Base-by-base conservation (phyloP, 139 green algal species). In the Micractinium conductrix region DNA sequence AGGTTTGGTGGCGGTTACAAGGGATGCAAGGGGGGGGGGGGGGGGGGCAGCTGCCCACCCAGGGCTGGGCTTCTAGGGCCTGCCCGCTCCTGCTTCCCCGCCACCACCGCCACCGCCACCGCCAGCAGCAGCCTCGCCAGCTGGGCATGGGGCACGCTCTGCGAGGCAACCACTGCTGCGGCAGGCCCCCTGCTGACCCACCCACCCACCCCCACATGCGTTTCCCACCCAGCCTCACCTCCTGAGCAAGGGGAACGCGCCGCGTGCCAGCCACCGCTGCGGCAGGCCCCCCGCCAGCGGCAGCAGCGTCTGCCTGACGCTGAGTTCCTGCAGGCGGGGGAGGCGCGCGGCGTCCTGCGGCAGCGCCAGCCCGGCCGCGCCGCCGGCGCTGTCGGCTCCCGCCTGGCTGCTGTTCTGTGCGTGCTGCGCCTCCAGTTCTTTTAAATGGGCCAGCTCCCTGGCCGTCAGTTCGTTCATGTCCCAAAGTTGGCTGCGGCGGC, bases 191-290 rank as follows among this genome's bases (percentile, higher is more conserved):
- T n/a, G n/a, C 38, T n/a, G n/a, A 30, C 14, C 35, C 37, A 19
- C 1, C 65, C 65, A 30, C 33, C 33, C 65, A 30, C 35, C 14
- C 35, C 10, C 14, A 22, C 10, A 37, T n/a, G 19, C 19, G 19
- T 19, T 58, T 1, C 63, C 21, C 8, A 24, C 22, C 63, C 33
- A 2, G 16, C 7, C 74, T 68, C 74, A 81, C 74, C 50, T 22
- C 53, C 69, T 42, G 8, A 81, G 50, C 35, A 50, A 50, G 19
- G 74, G 74, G 37, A 81, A 81, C 50, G 74, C 74, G 22, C 74
- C 74, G 0, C 50, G 35, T 0, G 74, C 33, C 2, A 81, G 22
- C 74, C 74, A 81, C 35, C 30, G 22, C 10, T 2, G 1, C 26
- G 74, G 74, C 48, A 81, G 30, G 35, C 74, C 74, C 0, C 22